Conservation (phyloP, 148 eudicot species). For the Amaranthus hypochondriacus region DNA sequence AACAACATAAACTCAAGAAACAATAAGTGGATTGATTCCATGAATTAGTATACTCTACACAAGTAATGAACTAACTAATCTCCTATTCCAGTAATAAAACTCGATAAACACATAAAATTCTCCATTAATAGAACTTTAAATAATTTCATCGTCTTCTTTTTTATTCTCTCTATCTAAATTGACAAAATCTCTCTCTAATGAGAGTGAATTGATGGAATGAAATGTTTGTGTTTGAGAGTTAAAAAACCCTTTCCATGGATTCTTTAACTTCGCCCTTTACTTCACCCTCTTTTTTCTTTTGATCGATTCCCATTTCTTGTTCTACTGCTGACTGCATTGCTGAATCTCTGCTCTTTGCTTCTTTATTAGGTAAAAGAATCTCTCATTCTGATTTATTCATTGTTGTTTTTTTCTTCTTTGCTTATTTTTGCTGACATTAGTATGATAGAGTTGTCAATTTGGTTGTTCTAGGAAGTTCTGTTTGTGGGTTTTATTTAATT, state of each 20-base stretch:
- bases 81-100: too few relatives aligned
- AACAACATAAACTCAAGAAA: too few relatives aligned
- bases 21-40: too few relatives aligned
- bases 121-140: too few relatives aligned
- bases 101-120: too few relatives aligned
- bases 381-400: not conserved
- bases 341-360: conserved; percentile 6
- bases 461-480: not conserved
- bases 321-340: not conserved
- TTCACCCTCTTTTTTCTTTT: conserved; percentile 13
- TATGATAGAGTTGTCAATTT: not conserved
- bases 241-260: not conserved
- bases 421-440: not conserved
- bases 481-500: conserved; percentile 8
- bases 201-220: not conserved
- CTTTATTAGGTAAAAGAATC: conserved; percentile 12
- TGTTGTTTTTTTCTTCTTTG: not conserved
- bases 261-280: not conserved
- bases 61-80: too few relatives aligned
- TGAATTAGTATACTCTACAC: too few relatives aligned
- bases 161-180: not conserved
- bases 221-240: not conserved
- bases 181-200: not conserved
- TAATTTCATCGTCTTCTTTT: not conserved
- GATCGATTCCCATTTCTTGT: not conserved